Evolutionary conservation across 306 rosid genomes (phyloP).

Genomic region (Medicago lupulina): DNA sequence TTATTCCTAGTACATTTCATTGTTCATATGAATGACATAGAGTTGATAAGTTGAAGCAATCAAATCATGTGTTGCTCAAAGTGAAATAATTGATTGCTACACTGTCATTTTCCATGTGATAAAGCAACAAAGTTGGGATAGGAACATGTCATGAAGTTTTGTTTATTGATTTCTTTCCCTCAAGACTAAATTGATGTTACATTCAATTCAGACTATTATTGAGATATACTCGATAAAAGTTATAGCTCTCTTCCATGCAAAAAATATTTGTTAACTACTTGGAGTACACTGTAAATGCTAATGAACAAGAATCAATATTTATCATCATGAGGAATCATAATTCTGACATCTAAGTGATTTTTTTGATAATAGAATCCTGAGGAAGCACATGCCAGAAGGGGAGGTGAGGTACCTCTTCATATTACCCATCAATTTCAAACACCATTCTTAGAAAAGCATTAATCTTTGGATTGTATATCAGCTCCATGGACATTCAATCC

Average conservation of each 20-base stretch:
- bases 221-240: constrained; percentile 9
- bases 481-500: constrained; percentile 99
- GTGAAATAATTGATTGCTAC: not conserved
- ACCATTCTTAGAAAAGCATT: constrained; percentile 40
- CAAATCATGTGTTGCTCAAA: constrained; percentile 21
- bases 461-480: constrained; percentile 63
- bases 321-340: constrained; percentile 38
- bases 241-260: not conserved
- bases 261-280: not conserved
- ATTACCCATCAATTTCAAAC: constrained; percentile 39
- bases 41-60: constrained; percentile 28
- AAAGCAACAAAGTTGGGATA: constrained; percentile 29
- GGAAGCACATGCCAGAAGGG: constrained; percentile 97
- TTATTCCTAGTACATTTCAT: constrained; percentile 36
- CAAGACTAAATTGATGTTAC: constrained; percentile 17
- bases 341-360: constrained; percentile 22
- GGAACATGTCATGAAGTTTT: constrained; percentile 13
- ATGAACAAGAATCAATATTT: constrained; percentile 13
- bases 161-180: constrained; percentile 10
- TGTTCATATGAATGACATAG: constrained; percentile 27
- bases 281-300: constrained; percentile 14
- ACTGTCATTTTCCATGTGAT: constrained; percentile 29
- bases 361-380: constrained; percentile 74
- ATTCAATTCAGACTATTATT: not conserved
- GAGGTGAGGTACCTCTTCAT: constrained; percentile 73